Evolutionary conservation across 257 asterid genomes (phyloP).

Genomic region (Verbascum thapsus): DNA sequence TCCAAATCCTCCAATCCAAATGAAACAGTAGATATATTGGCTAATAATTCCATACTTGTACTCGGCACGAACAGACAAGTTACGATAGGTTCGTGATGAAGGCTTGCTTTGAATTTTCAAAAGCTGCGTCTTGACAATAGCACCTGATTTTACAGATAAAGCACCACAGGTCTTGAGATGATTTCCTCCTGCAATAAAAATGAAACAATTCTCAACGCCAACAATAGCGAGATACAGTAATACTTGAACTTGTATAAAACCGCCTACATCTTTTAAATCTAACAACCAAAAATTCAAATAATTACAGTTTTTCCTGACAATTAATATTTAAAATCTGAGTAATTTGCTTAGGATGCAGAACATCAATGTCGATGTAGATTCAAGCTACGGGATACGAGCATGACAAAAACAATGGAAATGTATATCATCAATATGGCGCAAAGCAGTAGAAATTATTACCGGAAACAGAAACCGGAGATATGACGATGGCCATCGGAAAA

Average conservation of each 20-base stretch:
- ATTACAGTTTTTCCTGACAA: no score
- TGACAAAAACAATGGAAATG: not conserved
- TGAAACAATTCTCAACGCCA: not conserved
- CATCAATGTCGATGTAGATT: not conserved
- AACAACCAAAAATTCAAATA: no score
- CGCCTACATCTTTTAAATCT: conserved; percentile 3
- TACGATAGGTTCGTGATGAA: conserved; percentile 34
- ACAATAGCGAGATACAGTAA: conserved; percentile 10
- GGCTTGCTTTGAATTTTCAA: conserved; percentile 36
- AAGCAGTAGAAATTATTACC: conserved; percentile 37
- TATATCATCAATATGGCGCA: not conserved
- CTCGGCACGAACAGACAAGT: conserved; percentile 53
- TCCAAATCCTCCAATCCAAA: no score
- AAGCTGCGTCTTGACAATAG: conserved; percentile 46
- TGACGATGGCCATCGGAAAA: conserved; percentile 59
- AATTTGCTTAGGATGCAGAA: conserved; percentile 14
- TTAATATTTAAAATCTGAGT: not conserved
- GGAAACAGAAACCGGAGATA: conserved; percentile 42
- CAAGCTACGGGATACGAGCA: not conserved
- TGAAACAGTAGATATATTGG: not conserved
- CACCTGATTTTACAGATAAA: conserved; percentile 42
- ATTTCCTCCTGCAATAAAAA: conserved; percentile 51
- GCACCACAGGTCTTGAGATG: conserved; percentile 35
- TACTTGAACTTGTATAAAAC: conserved; percentile 3
- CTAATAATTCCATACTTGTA: conserved; percentile 45